Base-by-base conservation (phyloP, 805 yeast genomes). In the Myxozyma nipponensis region DNA sequence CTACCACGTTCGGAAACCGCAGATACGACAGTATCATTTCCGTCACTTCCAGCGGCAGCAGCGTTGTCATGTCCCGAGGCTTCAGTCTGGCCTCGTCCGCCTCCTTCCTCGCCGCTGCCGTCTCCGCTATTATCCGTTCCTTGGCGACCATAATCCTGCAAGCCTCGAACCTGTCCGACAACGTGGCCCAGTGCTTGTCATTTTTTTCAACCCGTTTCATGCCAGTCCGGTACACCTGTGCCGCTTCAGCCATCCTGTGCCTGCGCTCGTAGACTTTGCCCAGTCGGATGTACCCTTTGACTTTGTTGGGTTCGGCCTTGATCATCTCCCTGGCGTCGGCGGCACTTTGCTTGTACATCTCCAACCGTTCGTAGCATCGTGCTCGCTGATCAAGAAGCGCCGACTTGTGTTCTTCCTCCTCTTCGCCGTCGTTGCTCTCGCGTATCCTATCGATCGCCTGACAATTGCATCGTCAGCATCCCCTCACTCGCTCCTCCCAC, bases 261-360 rank as follows among this genome's bases (percentile, higher is more conserved):
- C 39, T 35, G 13, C 42, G 26, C 26, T 43, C 44, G 24, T 46
- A 37, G 9, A 40, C 21, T 24, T 43, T 47, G 2, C 50, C 55
- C 15, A 48, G 48, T 23, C 55, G 47, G 3, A 51, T 19, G 39
- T 51, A 51, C 17, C 55, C 55, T 32, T 46, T 7, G 10, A 17
- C 25, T 26, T 26, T 24, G 40, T 3, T 23, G 25, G 23, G 17
- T 19, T 47, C 39, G 30, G 15, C 28, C 24, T 24, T 23, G n/a
- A 47, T 39, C 34, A 51, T 47, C 5, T 22, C 24, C 34, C 13
- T 17, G 26, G 44, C 48, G 22, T 47, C 50, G 13, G n/a, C 13
- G 10, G 46, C 15, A 3, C 47, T 49, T 10, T 39, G 34, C 13
- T 47, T 39, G 30, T 46, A 51, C 3, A 39, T 19, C 24, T 42